Evolutionary conservation across 2,329 filamentous ascomycete genomes (phyloP).

Genomic region (Talaromyces verruculosus): DNA sequence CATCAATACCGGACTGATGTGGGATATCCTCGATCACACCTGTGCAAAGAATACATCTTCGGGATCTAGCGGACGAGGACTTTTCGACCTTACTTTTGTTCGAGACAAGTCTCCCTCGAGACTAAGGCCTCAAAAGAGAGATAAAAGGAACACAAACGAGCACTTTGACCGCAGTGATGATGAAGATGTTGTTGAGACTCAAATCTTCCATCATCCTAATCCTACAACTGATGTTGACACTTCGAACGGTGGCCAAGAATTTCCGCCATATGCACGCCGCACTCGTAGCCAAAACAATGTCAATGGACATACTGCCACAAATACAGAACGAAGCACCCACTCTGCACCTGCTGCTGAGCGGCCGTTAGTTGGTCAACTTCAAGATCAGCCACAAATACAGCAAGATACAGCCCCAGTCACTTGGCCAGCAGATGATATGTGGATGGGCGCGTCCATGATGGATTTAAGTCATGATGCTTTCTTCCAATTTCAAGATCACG

Average conservation of each 20-base stretch:
- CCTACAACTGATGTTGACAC: constrained; percentile 27
- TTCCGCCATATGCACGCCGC: constrained; percentile 28
- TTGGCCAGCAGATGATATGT: constrained; percentile 25
- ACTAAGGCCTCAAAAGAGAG: neutral
- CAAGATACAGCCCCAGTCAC: constrained; percentile 20
- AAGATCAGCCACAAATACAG: constrained; percentile 16
- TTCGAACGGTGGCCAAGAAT: constrained; percentile 32
- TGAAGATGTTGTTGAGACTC: constrained; percentile 29
- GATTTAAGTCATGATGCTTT: constrained; percentile 33
- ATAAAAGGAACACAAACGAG: neutral
- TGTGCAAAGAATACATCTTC: constrained; percentile 19
- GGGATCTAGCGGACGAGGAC: constrained; percentile 21
- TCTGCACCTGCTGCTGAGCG: constrained; percentile 17
- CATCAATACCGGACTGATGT: constrained; percentile 34
- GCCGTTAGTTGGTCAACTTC: constrained; percentile 15
- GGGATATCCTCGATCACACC: constrained; percentile 33
- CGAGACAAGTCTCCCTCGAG: constrained; percentile 7
- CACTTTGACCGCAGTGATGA: neutral
- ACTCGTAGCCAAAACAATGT: constrained; percentile 5
- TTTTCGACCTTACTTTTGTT: constrained; percentile 30
- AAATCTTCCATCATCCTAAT: constrained; percentile 33
- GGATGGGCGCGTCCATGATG: constrained; percentile 30
- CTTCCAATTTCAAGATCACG: constrained; percentile 33
- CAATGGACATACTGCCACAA: neutral
- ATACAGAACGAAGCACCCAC: constrained; percentile 9